These are phyloP conservation scores for Gaertneriomyces sp. DNA, from an alignment of 192 early-diverging fungal species.

Conservation along the genomic window DNA sequence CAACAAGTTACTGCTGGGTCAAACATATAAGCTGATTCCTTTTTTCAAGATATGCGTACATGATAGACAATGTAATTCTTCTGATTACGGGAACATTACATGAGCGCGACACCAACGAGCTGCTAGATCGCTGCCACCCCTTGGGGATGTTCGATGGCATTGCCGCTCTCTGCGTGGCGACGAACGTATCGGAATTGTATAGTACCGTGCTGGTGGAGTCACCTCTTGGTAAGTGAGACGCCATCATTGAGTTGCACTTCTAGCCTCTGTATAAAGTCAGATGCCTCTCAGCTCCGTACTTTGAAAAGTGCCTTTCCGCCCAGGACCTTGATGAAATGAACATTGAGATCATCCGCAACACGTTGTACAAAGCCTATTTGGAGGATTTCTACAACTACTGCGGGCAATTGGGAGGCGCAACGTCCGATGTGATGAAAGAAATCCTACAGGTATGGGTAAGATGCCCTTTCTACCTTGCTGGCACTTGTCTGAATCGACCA, in stretches of 20 bases:
- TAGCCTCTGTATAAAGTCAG: not conserved
- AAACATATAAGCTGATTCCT: not conserved
- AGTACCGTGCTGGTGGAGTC: conserved; percentile 96
- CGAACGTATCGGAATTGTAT: conserved; percentile 92
- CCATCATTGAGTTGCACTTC: not conserved
- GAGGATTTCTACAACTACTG: conserved; percentile 97
- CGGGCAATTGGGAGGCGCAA: conserved; percentile 72
- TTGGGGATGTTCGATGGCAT: conserved; percentile 97
- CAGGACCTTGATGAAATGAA: conserved; percentile 99
- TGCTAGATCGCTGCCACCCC: conserved; percentile 96
- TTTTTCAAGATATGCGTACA: conserved; percentile 76
- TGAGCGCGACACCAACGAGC: conserved; percentile 95
- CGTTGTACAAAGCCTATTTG: conserved; percentile 96
- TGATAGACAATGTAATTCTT: conserved; percentile 99
- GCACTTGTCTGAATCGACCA: not conserved
- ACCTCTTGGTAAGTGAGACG: conserved; percentile 65
- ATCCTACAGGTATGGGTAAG: conserved; percentile 66
- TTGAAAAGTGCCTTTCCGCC: conserved; percentile 92
- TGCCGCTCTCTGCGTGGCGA: conserved; percentile 96
- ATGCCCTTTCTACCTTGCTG: not conserved
- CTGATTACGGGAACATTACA: conserved; percentile 97
- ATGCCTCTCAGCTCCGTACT: conserved; percentile 80
- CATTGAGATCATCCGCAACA: conserved; percentile 99
- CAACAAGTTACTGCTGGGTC: not conserved
- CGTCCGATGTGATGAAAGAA: conserved; percentile 89